Base-by-base conservation (phyloP, 2,329 filamentous ascomycete species). In the Sporothrix luriei region DNA sequence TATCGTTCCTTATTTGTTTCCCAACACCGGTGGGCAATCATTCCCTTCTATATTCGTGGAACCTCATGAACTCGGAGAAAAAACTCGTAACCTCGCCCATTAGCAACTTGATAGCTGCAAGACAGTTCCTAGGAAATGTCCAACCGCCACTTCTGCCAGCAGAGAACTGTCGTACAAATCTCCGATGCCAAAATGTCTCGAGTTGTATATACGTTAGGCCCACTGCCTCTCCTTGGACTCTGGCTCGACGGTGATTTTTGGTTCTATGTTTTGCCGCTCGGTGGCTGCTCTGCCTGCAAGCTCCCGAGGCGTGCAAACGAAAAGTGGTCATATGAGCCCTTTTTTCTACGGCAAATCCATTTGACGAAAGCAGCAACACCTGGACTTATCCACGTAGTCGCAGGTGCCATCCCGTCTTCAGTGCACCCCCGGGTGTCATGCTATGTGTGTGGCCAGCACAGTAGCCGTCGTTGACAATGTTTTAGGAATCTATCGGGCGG, bases 281-380 rank as follows among this genome's bases (percentile, higher is more conserved):
- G 21, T 46, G 38, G 13, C n/a, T 14, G n/a, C 5, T 26, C 29
- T 40, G 11, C 38, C 54, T 62, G 57, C 40, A 62, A 1, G 38
- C 13, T 62, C 40, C 57, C 57, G 57, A 62, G 19, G 10, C 11
- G 13, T 24, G 38, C 21, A 64, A 64, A 48, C 43, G 61, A 49
- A 49, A 33, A 64, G 43, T 21, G 59, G 61, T 64, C 61, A 64
- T 62, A 62, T 62, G 38, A 46, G 40, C 10, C 26, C 9, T 26
- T 61, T 59, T 62, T 21, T 43, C 4, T 43, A 59, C 38, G 16
- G 29, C 19, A 43, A 43, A 21, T 4, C 33, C 33, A 2, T 40
- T 46, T 19, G n/a, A 26, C 21, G 7, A 26, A 33, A 26, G 21
- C 13, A 62, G 10, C 10, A 3, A n/a, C 38, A 24, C 26, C 52